A percentile compares a stretch with the other conserved stretches of the same genome.
Evolutionary conservation across 2,329 filamentous ascomycete species (phyloP).

Genomic region (Penicillium verrucosum): DNA sequence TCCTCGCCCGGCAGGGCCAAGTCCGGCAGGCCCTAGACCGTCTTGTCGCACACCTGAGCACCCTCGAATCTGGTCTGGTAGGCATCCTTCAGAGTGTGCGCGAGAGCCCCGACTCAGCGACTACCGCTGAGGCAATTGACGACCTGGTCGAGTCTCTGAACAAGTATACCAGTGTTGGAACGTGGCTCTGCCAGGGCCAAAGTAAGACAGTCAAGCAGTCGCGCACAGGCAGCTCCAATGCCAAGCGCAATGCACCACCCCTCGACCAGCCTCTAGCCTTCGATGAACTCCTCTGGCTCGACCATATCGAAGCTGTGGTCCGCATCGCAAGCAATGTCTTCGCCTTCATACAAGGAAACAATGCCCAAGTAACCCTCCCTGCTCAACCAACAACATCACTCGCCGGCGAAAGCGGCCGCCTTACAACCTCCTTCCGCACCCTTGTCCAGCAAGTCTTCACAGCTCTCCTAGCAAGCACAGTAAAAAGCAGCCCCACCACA

Average conservation of each 20-base stretch:
- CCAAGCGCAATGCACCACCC: slow-evolving; percentile 41
- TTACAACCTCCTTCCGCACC: slow-evolving; percentile 67
- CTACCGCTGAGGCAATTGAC: slow-evolving; percentile 64
- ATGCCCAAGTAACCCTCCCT: slow-evolving; percentile 22
- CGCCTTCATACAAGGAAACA: slow-evolving; percentile 48
- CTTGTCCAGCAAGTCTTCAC: slow-evolving; percentile 90
- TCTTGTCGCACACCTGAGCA: slow-evolving; percentile 74
- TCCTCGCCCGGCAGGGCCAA: slow-evolving; percentile 86
- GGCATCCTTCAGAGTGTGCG: slow-evolving; percentile 65
- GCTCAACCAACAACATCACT: slow-evolving; percentile 10
- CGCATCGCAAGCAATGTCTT: slow-evolving; percentile 63
- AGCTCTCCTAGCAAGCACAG: slow-evolving; percentile 74
- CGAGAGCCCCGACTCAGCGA: slow-evolving; percentile 55
- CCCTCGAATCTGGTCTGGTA: slow-evolving; percentile 72
- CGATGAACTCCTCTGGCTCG: slow-evolving; percentile 64
- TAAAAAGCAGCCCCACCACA: slow-evolving; percentile 40
- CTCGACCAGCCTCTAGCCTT: slow-evolving; percentile 56
- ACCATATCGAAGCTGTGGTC: slow-evolving; percentile 62
- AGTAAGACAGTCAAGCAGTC: slow-evolving; percentile 56
- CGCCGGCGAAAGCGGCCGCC: slow-evolving; percentile 35
- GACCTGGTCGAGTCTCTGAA: slow-evolving; percentile 75
- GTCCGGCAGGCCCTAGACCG: slow-evolving; percentile 79
- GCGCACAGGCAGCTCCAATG: slow-evolving; percentile 31
- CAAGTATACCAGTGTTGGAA: slow-evolving; percentile 88
- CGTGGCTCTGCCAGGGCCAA: slow-evolving; percentile 91